phyloP scores from a whole-genome alignment of 2,329 filamentous ascomycete species.

The Pleurostoma richardsiae region DNA sequence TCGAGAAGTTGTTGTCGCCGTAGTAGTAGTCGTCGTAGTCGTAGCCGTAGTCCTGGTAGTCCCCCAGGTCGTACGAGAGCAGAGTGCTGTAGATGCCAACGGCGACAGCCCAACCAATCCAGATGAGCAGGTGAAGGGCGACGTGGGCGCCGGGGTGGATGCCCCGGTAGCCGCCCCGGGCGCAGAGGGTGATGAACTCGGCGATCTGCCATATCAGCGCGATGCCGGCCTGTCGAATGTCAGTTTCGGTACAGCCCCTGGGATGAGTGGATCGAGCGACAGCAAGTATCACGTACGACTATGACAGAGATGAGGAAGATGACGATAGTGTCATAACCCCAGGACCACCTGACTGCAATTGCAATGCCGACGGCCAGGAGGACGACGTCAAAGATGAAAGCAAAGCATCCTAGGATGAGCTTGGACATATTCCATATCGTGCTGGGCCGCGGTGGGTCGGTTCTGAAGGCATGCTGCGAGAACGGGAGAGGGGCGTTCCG shows the following conservation, averaged over 20 bases:
- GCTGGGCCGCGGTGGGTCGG: neutral
- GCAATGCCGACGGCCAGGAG: neutral
- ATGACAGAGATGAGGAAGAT: too few relatives aligned
- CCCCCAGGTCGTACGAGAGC: slow-evolving; percentile 4
- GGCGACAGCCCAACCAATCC: slow-evolving; percentile 23
- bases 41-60: slow-evolving; percentile 1
- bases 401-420: neutral
- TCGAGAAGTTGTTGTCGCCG: slow-evolving; percentile 5
- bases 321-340: too few relatives aligned
- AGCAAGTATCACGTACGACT: too few relatives aligned
- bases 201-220: slow-evolving; percentile 30
- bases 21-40: slow-evolving; percentile 11
- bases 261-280: too few relatives aligned
- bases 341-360: neutral
- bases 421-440: neutral
- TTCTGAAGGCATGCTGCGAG: neutral
- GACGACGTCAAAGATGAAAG: neutral
- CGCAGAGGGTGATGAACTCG: slow-evolving; percentile 30
- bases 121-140: slow-evolving; percentile 34
- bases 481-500: neutral
- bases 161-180: slow-evolving; percentile 23
- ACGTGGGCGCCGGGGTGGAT: slow-evolving; percentile 40
- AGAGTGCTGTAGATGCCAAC: slow-evolving; percentile 16
- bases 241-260: too few relatives aligned
- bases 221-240: slow-evolving; percentile 22